Conservation (phyloP, 2,329 filamentous ascomycete genomes). For the Curvularia verruculosa region DNA sequence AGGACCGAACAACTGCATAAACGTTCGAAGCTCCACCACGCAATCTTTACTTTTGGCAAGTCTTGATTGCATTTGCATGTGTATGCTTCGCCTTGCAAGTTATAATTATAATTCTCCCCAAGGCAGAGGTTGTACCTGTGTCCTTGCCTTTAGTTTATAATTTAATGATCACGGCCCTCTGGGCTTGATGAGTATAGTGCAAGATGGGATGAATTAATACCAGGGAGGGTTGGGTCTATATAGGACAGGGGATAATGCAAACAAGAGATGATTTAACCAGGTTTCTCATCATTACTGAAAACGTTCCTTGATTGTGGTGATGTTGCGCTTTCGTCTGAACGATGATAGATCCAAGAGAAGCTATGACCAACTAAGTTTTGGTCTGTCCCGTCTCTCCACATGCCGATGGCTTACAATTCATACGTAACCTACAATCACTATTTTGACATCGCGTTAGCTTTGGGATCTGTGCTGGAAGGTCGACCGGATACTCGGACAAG, state of each 20-base stretch:
- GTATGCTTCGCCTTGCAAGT: conserved; percentile 19
- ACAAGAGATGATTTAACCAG: background rate
- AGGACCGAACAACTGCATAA: conserved; percentile 39
- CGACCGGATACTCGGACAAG: background rate
- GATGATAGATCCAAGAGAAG: conserved; percentile 6
- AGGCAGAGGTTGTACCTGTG: conserved; percentile 17
- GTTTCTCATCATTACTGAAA: background rate
- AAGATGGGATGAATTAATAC: conserved; percentile 21
- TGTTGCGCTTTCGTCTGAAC: background rate
- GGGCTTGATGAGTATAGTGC: conserved; percentile 24
- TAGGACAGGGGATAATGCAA: conserved; percentile 22
- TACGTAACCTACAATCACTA: background rate
- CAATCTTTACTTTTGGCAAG: conserved; percentile 32
- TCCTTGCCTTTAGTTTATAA: conserved; percentile 32
- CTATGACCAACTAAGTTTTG: conserved; percentile 30
- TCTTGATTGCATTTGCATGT: conserved; percentile 34
- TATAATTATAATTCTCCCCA: conserved; percentile 25
- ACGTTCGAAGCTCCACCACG: conserved; percentile 16
- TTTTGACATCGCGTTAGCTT: background rate
- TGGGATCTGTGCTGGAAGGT: background rate
- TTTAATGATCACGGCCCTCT: conserved; percentile 37
- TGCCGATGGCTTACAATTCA: conserved; percentile 2
- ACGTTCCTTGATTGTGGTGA: background rate
- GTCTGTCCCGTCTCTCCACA: conserved; percentile 12
- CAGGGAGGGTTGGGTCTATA: conserved; percentile 2